These are phyloP conservation scores for Gentiana dahurica DNA, from an alignment of 257 asterid genomes.

Conservation along the genomic window DNA sequence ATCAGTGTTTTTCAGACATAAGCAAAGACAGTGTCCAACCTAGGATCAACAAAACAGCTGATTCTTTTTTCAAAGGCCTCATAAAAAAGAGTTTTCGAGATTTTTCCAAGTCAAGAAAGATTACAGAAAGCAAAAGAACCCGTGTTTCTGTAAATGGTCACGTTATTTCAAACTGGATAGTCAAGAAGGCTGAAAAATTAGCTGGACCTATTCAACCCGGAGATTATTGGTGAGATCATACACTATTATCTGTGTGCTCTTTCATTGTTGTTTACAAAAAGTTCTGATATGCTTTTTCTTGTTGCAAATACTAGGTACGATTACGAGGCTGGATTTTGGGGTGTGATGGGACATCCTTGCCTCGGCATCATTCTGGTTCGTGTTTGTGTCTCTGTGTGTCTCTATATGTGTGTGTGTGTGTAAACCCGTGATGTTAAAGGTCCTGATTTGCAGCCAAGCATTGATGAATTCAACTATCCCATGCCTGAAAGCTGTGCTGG, in stretches of 20 bases:
- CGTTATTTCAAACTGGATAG: conserved; percentile 43
- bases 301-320: conserved; percentile 56
- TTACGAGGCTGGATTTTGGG: conserved; percentile 90
- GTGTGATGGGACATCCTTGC: conserved; percentile 90
- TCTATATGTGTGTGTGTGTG: no score
- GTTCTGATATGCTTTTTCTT: background rate
- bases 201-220: conserved; percentile 94
- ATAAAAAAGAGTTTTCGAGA: conserved; percentile 62
- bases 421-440: background rate
- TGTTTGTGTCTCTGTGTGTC: background rate
- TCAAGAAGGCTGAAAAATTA: conserved; percentile 82
- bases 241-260: conserved; percentile 1
- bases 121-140: conserved; percentile 36
- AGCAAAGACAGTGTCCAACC: conserved; percentile 25
- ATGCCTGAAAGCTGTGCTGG: conserved; percentile 66
- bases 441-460: conserved; percentile 63
- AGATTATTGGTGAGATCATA: conserved; percentile 62
- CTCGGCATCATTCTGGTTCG: conserved; percentile 80
- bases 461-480: conserved; percentile 72
- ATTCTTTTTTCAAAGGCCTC: conserved; percentile 61
- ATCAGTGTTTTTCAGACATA: conserved; percentile 38
- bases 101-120: conserved; percentile 43
- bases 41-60: conserved; percentile 51
- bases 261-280: background rate
- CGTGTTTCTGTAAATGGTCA: conserved; percentile 67